Base-by-base conservation (phyloP, 192 early-diverging fungal genomes). In the Umbelopsis isabellina region DNA sequence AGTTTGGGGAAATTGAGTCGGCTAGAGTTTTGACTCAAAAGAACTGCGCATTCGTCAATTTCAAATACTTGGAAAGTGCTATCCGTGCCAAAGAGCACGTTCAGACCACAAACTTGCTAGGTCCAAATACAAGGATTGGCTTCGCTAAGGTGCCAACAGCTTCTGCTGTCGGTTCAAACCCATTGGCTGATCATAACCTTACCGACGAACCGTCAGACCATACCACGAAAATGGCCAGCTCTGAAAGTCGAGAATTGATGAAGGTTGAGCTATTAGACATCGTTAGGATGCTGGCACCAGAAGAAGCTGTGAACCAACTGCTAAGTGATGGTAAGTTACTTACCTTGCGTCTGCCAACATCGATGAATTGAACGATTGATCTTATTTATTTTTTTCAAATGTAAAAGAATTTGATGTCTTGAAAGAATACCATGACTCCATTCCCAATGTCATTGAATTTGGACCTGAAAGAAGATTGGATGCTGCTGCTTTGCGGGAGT, bases 41-140 rank as follows among this genome's bases (percentile, higher is more conserved):
- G 70, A 95, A 92, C 74, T 97, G 97, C 76, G 97, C 93, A 1
- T 97, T 97, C 80, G 94, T 98, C 73, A 97, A 97, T 78, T 98
- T 96, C 82, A 87, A 89, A 44, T 83, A 82, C 53, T 82, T 95
- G 51, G 94, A 95, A 46, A 91, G 95, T 75, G 95, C 97, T 7
- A 92, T 97, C 68, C 81, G 86, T 27, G 95, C 95, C 25, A 89
- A 91, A 66, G 85, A 92, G 46, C 55, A 61, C 30, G 55, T 61
- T 25, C 55, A 61, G n/a, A 61, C 27, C 12, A 61, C 55, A 25
- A 61, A 61, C 30, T 61, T 61, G 27, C 55, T 61, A 1, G 55
- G 55, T 6, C 55, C 55, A 16, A 61, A 61, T 18, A 61, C 55
- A 0, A 61, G 55, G 33, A 77, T 77, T 68, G 75, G 75, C 20